Conservation (phyloP, 805 yeast genomes). For the Pichia cephalocereana region DNA sequence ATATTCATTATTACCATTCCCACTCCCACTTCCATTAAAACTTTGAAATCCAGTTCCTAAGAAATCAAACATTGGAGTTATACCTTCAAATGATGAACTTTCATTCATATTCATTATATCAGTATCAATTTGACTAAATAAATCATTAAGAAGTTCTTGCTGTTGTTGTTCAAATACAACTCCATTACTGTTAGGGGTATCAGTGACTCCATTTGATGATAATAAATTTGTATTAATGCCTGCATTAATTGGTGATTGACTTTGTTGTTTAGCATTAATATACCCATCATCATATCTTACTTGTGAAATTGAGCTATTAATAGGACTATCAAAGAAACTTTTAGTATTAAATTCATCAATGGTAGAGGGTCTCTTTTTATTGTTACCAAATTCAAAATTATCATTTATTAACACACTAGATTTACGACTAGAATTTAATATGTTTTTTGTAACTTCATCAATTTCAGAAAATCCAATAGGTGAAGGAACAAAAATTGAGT, state of each 20-base stretch:
- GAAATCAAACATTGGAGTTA: constrained; percentile 8
- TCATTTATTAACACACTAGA: too few species aligned
- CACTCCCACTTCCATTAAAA: not conserved
- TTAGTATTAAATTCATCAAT: too few species aligned
- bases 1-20: not conserved
- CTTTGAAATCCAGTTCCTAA: constrained; percentile 5
- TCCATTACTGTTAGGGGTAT: not conserved
- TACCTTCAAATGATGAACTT: not conserved
- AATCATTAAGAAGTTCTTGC: constrained; percentile 20
- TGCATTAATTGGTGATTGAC: not conserved
- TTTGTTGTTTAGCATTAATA: not conserved
- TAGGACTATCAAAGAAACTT: too few species aligned
- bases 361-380: too few species aligned
- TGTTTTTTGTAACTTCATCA: constrained; percentile 6
- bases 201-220: too few species aligned
- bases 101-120: constrained; percentile 21
- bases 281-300: too few species aligned
- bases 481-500: constrained; percentile 19
- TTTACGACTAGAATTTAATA: too few species aligned
- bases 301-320: too few species aligned
- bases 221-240: too few species aligned
- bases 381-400: too few species aligned
- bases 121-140: constrained; percentile 24
- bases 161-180: constrained; percentile 12
- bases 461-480: constrained; percentile 23